Evolutionary conservation across 176 grass and related monocot genomes (phyloP), one percentile per base, ranked within the genome.

Genomic region (Ensete glaucum): DNA sequence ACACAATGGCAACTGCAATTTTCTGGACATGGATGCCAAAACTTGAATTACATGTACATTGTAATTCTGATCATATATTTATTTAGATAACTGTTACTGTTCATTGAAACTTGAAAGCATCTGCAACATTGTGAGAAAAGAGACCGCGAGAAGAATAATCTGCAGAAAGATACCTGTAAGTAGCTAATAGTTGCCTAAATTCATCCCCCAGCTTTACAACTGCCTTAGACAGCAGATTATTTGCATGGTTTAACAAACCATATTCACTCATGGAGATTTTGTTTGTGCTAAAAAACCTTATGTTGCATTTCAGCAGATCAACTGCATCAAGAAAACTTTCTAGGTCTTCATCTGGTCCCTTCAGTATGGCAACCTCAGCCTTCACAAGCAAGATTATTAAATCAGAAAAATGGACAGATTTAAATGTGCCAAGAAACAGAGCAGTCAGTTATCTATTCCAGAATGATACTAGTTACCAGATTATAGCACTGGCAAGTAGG

Each of bases 341-440:
- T 49, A 94, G 78, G 89, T 99, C 90, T 58, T 99, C 90, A 71
- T 90, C 90, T 17, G 95, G 95, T 55, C 95, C 95, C 69, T 86
- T 93, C 69, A 85, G 50, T 80, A 99, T 84, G 1, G 80, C 67
- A 58, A 86, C 89, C 82, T 98, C 94, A 54, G 94, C 90, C 94
- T 98, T 67, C 77, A 23, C 1, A 62, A 62, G 6, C 19, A 22
- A 84, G 50, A 21, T 59, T 27, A 0, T 60, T 77, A 52, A 1
- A 14, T 58, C 70, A 59, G 52, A 23, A 29, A 76, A 57, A n/a
- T 1, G 53, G 26, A 65, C 7, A 9, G 13, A 50, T 50, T 70
- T 9, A 9, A 17, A 14, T 50, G 67, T 19, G 15, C 17, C 19
- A 22, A 71, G 8, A 9, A 51, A 1, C 34, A 21, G 10, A 20